Percentiles rank a stretch among this genome's conserved stretches.
Evolutionary conservation across 176 grass and related monocot genomes (phyloP).

Genomic region (Cenchrus americanus): DNA sequence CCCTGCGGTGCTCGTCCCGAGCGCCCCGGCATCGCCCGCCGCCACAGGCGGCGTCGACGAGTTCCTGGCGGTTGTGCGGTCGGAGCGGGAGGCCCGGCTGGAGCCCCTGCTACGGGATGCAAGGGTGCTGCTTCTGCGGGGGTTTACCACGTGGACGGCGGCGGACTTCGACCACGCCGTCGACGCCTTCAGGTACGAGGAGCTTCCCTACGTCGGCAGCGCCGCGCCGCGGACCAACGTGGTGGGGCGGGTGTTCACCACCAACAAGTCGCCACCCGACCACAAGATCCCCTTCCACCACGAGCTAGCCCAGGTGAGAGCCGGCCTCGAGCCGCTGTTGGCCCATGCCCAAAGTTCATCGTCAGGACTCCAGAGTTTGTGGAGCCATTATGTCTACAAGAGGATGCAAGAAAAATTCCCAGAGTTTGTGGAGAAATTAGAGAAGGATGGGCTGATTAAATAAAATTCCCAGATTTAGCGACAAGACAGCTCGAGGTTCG

Average conservation of each 20-base stretch:
- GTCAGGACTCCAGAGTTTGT: neutral
- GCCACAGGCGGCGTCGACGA: no score
- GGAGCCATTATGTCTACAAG: slow-evolving; percentile 81
- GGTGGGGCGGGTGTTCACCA: slow-evolving; percentile 85
- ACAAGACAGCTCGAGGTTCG: no score
- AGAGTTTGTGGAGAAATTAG: slow-evolving; percentile 81
- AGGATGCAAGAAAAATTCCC: slow-evolving; percentile 69
- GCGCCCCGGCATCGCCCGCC: neutral
- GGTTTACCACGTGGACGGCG: slow-evolving; percentile 57
- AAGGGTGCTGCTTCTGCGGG: slow-evolving; percentile 76
- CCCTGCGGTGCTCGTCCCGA: slow-evolving; percentile 70
- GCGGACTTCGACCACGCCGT: slow-evolving; percentile 76
- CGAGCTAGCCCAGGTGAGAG: slow-evolving; percentile 88
- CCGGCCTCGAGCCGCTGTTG: neutral
- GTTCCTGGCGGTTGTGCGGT: slow-evolving; percentile 53
- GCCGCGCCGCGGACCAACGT: slow-evolving; percentile 90
- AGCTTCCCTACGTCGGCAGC: slow-evolving; percentile 91
- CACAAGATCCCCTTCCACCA: slow-evolving; percentile 98
- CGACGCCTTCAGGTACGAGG: slow-evolving; percentile 79
- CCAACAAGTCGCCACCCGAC: slow-evolving; percentile 94
- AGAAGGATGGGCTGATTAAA: slow-evolving; percentile 71
- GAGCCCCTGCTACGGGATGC: slow-evolving; percentile 67
- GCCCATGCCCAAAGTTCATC: neutral
- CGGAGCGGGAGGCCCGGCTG: slow-evolving; percentile 50
- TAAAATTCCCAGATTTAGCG: no score